Evolutionary conservation across 441 rosid species (phyloP), one percentile per base, ranked within the genome.

Genomic region (Macaranga tanarius): DNA sequence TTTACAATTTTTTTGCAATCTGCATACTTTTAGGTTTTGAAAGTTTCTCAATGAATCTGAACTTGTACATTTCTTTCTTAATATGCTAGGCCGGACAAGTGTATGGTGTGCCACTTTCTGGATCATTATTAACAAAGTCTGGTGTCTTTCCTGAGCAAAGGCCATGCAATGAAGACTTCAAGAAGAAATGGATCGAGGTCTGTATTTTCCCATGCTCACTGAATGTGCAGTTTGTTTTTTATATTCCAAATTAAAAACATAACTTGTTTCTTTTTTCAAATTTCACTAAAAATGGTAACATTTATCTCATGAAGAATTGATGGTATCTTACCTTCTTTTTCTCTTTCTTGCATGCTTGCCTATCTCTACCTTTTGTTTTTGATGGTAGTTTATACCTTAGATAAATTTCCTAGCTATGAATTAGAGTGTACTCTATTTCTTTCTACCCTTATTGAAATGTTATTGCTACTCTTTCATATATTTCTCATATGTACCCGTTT

Each of bases 151-250:
- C 99, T 60, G 99, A 92, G 73, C 98, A 86, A 86, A 86, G 80
- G 77, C 78, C 88, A 17, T 91, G 87, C 72, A 77, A 88, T 65
- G 99, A 94, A 82, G 99, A 96, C 62, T 89, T 85, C 77, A 87
- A 80, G 88, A 94, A 86, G 84, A 96, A 90, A 84, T 96, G 99
- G 99, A 84, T 94, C 75, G 99, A 96, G 96, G 99, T 92, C 87
- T 76, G 79, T 74, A 54, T 71, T 22, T 16, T 60, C 20, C 67
- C 60, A 26, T 28, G 20, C 60, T 42, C 51, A 23, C 26, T 48
- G n/a, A 47, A 69, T 31, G 15, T 26, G 52, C 15, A 61, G 23
- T 44, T 65, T 25, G 13, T 51, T 34, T 26, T 59, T 70, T 26
- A 22, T 52, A 65, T 56, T 50, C 17, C 31, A n/a, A 28, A 65